Percentiles rank a stretch among this genome's conserved stretches.
Conservation (phyloP, 441 rosid species). For the Isatis lusitanica region DNA sequence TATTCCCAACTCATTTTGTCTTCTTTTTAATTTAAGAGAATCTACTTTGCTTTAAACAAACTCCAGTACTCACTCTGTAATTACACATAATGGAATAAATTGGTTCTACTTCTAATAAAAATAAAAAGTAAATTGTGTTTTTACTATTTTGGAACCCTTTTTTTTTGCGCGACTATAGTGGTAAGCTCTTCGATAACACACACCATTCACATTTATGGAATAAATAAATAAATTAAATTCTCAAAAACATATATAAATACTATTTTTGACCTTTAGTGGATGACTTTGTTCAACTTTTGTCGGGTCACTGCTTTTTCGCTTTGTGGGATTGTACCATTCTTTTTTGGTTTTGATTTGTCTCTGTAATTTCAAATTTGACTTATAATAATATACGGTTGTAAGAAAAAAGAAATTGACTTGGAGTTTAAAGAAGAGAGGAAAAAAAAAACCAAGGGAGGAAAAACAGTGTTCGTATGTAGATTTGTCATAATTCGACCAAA, state of each 20-base stretch:
- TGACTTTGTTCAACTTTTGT: conserved; percentile 11
- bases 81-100: not conserved
- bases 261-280: conserved; percentile 11
- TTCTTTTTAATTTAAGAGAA: not conserved
- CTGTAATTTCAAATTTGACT: conserved; percentile 19
- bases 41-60: not conserved
- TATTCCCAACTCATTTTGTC: not conserved
- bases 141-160: conserved; percentile 1
- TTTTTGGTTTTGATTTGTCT: not conserved
- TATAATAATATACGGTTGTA: conserved; percentile 8
- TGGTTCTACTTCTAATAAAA: not conserved
- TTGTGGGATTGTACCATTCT: conserved; percentile 6
- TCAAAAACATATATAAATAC: not conserved
- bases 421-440: not conserved
- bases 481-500: not conserved
- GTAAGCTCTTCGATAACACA: conserved; percentile 3
- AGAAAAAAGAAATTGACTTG: not conserved
- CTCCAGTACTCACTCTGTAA: not conserved
- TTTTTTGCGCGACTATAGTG: conserved; percentile 1
- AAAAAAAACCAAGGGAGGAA: conserved; percentile 6
- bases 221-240: not conserved
- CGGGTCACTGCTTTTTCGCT: conserved; percentile 9
- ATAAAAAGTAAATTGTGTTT: not conserved
- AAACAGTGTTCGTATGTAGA: conserved; percentile 17
- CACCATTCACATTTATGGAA: not conserved